Evolutionary conservation across 345 rosid genomes (phyloP).

Genomic region (Hevea brasiliensis): DNA sequence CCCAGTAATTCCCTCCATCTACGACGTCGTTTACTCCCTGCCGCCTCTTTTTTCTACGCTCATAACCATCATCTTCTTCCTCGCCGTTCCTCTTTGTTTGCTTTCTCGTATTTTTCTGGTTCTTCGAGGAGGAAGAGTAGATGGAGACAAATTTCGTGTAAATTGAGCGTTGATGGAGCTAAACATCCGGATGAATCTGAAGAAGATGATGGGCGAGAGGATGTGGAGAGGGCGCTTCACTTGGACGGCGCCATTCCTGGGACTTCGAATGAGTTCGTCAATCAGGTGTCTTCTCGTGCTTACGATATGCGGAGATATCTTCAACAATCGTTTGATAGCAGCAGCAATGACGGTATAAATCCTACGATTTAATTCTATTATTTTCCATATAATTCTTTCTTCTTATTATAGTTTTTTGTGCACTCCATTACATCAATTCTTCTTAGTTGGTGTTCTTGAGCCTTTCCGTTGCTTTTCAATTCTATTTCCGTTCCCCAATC

Average conservation of each 20-base stretch:
- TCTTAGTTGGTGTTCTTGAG: not conserved
- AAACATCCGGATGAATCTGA: conserved; percentile 24
- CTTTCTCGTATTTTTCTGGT: conserved; percentile 20
- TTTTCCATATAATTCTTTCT: not conserved
- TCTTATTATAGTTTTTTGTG: too few relatives aligned
- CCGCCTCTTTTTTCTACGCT: conserved; percentile 34
- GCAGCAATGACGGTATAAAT: conserved; percentile 85
- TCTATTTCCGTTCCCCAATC: not conserved
- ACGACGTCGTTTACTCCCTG: conserved; percentile 29
- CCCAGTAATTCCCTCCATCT: conserved; percentile 39
- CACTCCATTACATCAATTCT: conserved; percentile 36
- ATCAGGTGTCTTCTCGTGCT: conserved; percentile 90
- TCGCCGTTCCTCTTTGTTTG: conserved; percentile 31
- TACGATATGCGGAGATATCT: conserved; percentile 90
- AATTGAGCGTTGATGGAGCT: conserved; percentile 28
- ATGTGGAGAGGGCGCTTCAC: conserved; percentile 82
- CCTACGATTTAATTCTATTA: not conserved
- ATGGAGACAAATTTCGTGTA: conserved; percentile 37
- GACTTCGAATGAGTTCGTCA: conserved; percentile 75
- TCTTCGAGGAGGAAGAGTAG: conserved; percentile 29
- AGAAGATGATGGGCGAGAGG: conserved; percentile 49
- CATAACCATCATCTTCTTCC: conserved; percentile 21
- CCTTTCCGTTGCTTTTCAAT: not conserved
- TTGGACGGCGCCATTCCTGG: conserved; percentile 92
- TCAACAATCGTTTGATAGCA: conserved; percentile 74